A percentile compares a stretch with the other conserved stretches of the same genome.
Conservation (phyloP, 805 yeast genomes). For the Schizosaccharomyces osmophilus region DNA sequence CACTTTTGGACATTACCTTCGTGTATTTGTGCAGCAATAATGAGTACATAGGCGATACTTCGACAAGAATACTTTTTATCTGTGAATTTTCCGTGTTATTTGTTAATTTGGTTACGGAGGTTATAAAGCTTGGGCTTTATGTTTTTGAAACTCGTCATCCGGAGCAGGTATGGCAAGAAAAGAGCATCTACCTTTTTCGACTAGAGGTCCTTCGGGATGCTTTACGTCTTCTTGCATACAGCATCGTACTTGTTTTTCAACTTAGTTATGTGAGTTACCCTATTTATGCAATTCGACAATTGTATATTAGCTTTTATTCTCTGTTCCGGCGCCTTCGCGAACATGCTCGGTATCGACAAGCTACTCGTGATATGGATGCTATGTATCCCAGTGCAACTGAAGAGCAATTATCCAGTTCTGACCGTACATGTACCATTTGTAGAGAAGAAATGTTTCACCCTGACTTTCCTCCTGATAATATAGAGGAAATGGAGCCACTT, state of each 20-base stretch:
- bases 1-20: constrained; percentile 21
- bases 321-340: constrained; percentile 12
- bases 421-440: constrained; percentile 60
- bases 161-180: constrained; percentile 44
- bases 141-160: constrained; percentile 25
- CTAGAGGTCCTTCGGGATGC: constrained; percentile 22
- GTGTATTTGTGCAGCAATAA: neutral
- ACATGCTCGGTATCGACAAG: constrained; percentile 12
- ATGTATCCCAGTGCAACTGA: constrained; percentile 37
- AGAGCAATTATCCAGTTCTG: constrained; percentile 25
- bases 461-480: neutral
- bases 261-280: constrained; percentile 23
- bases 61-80: constrained; percentile 30
- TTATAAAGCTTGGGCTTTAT: constrained; percentile 26
- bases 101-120: constrained; percentile 25
- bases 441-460: constrained; percentile 49
- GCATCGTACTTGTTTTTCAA: constrained; percentile 24
- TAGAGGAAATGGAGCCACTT: constrained; percentile 4
- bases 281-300: constrained; percentile 26
- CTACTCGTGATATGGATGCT: constrained; percentile 35
- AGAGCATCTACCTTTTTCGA: constrained; percentile 31
- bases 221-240: constrained; percentile 22
- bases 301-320: constrained; percentile 17
- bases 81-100: constrained; percentile 49
- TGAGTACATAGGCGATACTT: neutral